These are phyloP conservation scores for Mucuna pruriens DNA, from an alignment of 306 rosid species.

Conservation along the genomic window DNA sequence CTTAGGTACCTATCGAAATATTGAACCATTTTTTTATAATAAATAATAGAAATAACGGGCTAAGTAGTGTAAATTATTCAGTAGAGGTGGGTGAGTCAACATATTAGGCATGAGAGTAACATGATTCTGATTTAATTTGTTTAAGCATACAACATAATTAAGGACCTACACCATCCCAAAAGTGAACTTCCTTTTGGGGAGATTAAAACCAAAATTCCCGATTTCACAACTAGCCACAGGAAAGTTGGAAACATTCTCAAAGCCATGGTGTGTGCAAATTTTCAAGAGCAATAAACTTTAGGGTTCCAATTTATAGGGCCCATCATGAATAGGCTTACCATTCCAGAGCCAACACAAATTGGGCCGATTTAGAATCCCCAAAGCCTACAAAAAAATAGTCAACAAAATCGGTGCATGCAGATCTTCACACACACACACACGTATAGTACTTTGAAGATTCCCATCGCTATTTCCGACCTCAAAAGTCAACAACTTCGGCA, in stretches of 20 bases:
- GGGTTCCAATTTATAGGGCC: not conserved
- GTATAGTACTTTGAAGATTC: constrained; percentile 8
- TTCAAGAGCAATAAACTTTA: not conserved
- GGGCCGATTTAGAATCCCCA: not conserved
- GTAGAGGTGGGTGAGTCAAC: not conserved
- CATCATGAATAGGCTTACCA: not conserved
- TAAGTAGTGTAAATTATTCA: not conserved
- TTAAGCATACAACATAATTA: not conserved
- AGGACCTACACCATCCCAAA: not conserved
- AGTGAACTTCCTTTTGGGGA: not conserved
- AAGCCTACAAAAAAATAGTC: constrained; percentile 30
- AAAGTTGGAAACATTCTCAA: not conserved
- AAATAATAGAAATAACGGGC: not conserved
- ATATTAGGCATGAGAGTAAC: not conserved
- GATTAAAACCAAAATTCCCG: not conserved
- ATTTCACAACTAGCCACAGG: not conserved
- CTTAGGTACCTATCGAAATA: too few relatives aligned
- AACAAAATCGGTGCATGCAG: constrained; percentile 48
- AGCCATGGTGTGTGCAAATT: not conserved
- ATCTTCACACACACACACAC: not conserved
- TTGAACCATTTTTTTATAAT: too few relatives aligned
- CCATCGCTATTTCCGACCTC: not conserved
- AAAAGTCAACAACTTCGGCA: constrained; percentile 56
- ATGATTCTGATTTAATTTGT: not conserved
- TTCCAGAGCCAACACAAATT: constrained; percentile 10